Evolutionary conservation across 768 basidiomycete genomes (phyloP).

Genomic region (Trametes coccinea): DNA sequence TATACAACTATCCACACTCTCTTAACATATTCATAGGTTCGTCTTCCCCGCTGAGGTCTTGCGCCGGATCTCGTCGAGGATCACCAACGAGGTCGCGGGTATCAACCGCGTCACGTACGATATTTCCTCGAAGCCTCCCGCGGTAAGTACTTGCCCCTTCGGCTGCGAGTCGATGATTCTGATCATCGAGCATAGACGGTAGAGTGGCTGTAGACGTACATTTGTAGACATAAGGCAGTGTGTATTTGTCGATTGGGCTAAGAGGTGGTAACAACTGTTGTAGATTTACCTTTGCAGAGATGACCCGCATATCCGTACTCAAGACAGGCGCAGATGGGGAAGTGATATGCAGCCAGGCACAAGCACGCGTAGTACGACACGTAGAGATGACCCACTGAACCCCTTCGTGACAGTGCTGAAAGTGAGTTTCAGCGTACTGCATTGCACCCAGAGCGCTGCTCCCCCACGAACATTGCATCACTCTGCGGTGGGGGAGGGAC

Average conservation of each 20-base stretch:
- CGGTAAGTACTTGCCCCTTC: slow-evolving; percentile 48
- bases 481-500: too few relatives aligned
- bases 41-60: slow-evolving; percentile 92
- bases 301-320: too few relatives aligned
- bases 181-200: slow-evolving; percentile 37
- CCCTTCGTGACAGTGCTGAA: too few relatives aligned
- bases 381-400: too few relatives aligned
- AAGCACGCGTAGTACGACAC: too few relatives aligned
- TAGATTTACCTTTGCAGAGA: neutral
- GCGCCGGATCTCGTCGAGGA: slow-evolving; percentile 89
- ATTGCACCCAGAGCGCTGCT: too few relatives aligned
- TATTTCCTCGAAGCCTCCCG: slow-evolving; percentile 96
- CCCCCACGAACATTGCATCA: too few relatives aligned
- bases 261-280: neutral
- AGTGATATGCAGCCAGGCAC: too few relatives aligned
- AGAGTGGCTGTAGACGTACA: slow-evolving; percentile 41
- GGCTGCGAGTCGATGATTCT: neutral
- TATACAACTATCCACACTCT: too few relatives aligned
- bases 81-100: slow-evolving; percentile 97
- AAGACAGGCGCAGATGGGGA: too few relatives aligned
- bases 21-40: slow-evolving; percentile 54
- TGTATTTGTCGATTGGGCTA: too few relatives aligned
- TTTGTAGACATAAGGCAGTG: neutral
- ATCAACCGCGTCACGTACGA: slow-evolving; percentile 96
- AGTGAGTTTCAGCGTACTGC: too few relatives aligned